Percentiles rank a stretch among this genome's conserved stretches.
Conservation (phyloP, 2,329 filamentous ascomycete species). For the Hysterium pulicare region DNA sequence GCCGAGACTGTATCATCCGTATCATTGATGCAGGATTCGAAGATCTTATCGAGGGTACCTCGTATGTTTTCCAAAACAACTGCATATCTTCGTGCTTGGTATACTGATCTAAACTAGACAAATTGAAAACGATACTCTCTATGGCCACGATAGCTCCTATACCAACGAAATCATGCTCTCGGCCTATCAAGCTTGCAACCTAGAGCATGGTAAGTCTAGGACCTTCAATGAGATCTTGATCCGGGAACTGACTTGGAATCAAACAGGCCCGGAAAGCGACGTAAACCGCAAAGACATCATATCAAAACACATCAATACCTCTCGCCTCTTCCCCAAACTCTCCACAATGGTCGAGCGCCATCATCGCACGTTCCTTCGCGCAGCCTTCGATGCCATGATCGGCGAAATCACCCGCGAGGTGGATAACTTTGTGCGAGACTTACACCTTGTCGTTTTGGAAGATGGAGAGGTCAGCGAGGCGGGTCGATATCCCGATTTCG, state of each 20-base stretch:
- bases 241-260: not conserved
- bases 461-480: constrained; percentile 5
- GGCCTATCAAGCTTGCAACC: constrained; percentile 8
- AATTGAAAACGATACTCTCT: constrained; percentile 10
- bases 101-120: not conserved
- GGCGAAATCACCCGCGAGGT: constrained; percentile 5
- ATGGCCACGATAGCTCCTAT: constrained; percentile 10
- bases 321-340: constrained; percentile 9
- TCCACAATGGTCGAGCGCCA: constrained; percentile 7
- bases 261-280: constrained; percentile 3
- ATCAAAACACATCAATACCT: constrained; percentile 7
- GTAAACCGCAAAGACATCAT: constrained; percentile 7
- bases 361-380: constrained; percentile 4
- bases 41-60: constrained; percentile 9
- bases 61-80: not conserved
- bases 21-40: constrained; percentile 7
- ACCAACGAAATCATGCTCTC: constrained; percentile 10
- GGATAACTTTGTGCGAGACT: constrained; percentile 11
- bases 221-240: too few relatives aligned
- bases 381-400: constrained; percentile 7
- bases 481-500: constrained; percentile 9
- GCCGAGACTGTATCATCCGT: constrained; percentile 5
- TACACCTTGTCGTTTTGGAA: constrained; percentile 1
- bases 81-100: not conserved
- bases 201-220: not conserved